Base-by-base conservation (phyloP, 495 filamentous ascomycete species). In the Hypomontagnella monticulosa region DNA sequence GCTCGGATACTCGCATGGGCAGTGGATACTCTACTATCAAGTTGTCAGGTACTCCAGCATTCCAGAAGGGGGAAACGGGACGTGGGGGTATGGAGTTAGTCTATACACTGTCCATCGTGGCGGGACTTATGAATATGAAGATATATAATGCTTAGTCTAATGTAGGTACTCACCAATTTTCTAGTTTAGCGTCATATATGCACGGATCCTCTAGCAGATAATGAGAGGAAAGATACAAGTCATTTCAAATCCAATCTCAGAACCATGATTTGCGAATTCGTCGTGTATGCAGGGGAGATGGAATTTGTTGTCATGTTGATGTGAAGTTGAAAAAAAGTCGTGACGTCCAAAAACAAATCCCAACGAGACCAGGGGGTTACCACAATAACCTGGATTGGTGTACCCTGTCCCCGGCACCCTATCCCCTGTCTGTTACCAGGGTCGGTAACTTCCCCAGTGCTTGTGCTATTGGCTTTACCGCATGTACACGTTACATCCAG, bases 291-390 rank as follows among this genome's bases (percentile, higher is more conserved):
- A 57, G 18, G 23, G 16, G 32, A n/a, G 11, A 43, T 15, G 23
- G 8, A 15, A 2, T 38, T 14, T 36, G 49, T 23, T 54, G 41
- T 64, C 32, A 59, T 60, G 15, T 59, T 63, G 54, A 60, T 49
- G 37, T 68, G 65, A 68, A 59, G 65, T 68, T 60, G 46, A 68
- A 68, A 63, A 59, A 59, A 40, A 68, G 54, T 42, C 59, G 54
- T 60, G 65, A 68, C 48, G 42, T 34, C 59, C 49, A 41, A 60
- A 49, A 58, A 12, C 23, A 27, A 55, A 52, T 43, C 12, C 11
- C 6, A 27, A 27, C 3, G 23, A 27, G 23, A 27, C 2, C 23
- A 27, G 23, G 23, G 23, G 23, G 23, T 2, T 2, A 2, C 23
- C 23, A 27, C 23, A n/a, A n/a, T n/a, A n/a, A n/a, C n/a, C n/a